These are phyloP conservation scores for Glycine latifolia DNA, from an alignment of 306 rosid species.

Conservation along the genomic window DNA sequence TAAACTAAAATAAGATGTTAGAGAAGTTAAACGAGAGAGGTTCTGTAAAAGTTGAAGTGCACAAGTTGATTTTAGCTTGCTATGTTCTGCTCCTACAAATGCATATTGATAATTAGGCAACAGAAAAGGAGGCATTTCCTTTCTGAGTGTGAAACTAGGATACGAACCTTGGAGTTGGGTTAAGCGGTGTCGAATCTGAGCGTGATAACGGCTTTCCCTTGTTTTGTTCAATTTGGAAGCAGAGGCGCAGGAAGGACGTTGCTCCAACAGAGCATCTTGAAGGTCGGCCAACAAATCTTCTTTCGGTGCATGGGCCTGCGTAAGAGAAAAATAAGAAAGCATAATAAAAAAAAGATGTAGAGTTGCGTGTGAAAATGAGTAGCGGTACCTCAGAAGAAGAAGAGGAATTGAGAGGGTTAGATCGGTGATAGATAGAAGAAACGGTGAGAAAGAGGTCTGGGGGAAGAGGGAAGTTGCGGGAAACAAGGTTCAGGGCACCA, in stretches of 20 bases:
- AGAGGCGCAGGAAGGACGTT: conserved; percentile 40
- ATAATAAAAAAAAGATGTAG: no score
- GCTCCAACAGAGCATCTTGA: conserved; percentile 68
- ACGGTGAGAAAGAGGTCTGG: conserved; percentile 45
- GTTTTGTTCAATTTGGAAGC: conserved; percentile 49
- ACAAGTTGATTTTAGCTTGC: no score
- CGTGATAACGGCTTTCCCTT: conserved; percentile 59
- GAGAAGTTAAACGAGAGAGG: no score
- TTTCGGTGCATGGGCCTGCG: not conserved
- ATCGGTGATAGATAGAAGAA: conserved; percentile 44
- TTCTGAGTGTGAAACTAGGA: not conserved
- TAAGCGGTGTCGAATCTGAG: conserved; percentile 67
- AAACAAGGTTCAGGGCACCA: conserved; percentile 43
- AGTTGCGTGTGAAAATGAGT: no score
- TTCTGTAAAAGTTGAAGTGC: no score
- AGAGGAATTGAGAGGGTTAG: conserved; percentile 17
- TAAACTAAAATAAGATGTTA: no score
- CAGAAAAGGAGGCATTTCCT: no score
- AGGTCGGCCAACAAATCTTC: conserved; percentile 62
- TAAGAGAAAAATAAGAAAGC: no score
- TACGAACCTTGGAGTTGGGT: conserved; percentile 77
- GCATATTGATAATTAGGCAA: no score
- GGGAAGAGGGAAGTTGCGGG: conserved; percentile 51
- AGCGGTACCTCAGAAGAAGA: no score
- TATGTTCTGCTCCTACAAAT: no score